Evolutionary conservation across 495 filamentous ascomycete genomes (phyloP).

Genomic region (Penicilliopsis zonata): DNA sequence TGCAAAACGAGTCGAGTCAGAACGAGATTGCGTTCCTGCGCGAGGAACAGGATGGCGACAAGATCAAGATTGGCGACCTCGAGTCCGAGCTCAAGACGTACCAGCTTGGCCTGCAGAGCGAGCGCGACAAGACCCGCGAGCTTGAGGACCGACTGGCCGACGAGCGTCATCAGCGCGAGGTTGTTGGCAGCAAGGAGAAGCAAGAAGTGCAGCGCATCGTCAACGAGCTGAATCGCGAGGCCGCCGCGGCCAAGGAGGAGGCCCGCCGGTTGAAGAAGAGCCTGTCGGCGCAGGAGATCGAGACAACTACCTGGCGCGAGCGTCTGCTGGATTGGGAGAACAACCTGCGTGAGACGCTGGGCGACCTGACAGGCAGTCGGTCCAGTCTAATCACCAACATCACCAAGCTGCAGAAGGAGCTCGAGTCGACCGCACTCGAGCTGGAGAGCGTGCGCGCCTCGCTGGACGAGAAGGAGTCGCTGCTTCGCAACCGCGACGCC

Average conservation of each 20-base stretch:
- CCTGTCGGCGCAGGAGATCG: constrained; percentile 73
- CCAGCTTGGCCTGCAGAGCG: constrained; percentile 60
- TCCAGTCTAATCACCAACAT: constrained; percentile 79
- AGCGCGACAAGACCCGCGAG: constrained; percentile 67
- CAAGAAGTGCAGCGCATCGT: constrained; percentile 73
- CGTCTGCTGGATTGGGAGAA: constrained; percentile 80
- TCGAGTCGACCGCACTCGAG: constrained; percentile 70
- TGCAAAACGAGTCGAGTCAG: constrained; percentile 87
- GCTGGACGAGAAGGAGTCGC: constrained; percentile 73
- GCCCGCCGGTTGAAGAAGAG: constrained; percentile 66
- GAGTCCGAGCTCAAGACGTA: constrained; percentile 67
- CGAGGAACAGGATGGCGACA: constrained; percentile 95
- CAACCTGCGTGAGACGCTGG: constrained; percentile 71
- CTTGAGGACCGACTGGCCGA: constrained; percentile 64
- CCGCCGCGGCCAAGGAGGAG: constrained; percentile 76
- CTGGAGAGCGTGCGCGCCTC: constrained; percentile 65
- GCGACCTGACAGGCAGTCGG: constrained; percentile 77
- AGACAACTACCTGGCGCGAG: constrained; percentile 81
- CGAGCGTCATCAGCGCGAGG: constrained; percentile 76
- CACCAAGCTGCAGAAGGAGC: constrained; percentile 73
- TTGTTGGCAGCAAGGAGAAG: constrained; percentile 75
- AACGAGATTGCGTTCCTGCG: constrained; percentile 89
- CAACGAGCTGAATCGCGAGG: constrained; percentile 75
- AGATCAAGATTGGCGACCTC: constrained; percentile 92
- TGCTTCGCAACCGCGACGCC: constrained; percentile 81